Evolutionary conservation across 495 filamentous ascomycete genomes (phyloP).

Genomic region (Opeltia flavorubescens): DNA sequence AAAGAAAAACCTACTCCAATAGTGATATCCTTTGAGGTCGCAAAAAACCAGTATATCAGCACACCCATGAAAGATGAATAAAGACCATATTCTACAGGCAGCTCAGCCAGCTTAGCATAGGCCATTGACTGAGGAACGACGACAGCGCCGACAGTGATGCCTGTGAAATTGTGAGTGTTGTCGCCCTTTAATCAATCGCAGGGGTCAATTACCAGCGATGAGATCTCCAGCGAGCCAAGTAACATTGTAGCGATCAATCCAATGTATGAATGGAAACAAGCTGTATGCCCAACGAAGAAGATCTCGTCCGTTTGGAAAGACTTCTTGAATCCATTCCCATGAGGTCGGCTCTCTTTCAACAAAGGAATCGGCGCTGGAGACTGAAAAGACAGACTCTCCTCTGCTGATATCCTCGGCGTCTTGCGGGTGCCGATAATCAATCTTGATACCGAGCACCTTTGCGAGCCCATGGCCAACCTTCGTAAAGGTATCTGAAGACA

Average conservation of each 20-base stretch:
- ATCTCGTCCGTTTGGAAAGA: slow-evolving; percentile 42
- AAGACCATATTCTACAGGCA: slow-evolving; percentile 70
- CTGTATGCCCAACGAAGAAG: slow-evolving; percentile 44
- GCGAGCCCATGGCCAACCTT: slow-evolving; percentile 62
- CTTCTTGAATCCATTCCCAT: slow-evolving; percentile 51
- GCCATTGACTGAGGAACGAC: slow-evolving; percentile 98
- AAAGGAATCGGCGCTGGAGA: slow-evolving; percentile 63
- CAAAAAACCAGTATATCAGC: slow-evolving; percentile 94
- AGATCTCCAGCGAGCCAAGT: slow-evolving; percentile 84
- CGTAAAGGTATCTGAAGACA: slow-evolving; percentile 22
- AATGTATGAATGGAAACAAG: slow-evolving; percentile 76
- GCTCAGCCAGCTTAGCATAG: slow-evolving; percentile 72
- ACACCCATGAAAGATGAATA: slow-evolving; percentile 99
- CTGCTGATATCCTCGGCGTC: slow-evolving; percentile 43
- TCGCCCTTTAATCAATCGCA: not conserved
- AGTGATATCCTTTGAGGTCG: slow-evolving; percentile 97
- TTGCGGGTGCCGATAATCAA: slow-evolving; percentile 47
- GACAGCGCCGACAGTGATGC: slow-evolving; percentile 87
- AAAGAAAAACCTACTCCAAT: slow-evolving; percentile 60
- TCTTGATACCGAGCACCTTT: slow-evolving; percentile 72
- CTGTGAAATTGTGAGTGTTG: slow-evolving; percentile 24
- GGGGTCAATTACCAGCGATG: slow-evolving; percentile 55
- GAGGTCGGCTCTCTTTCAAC: slow-evolving; percentile 70
- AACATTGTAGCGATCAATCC: slow-evolving; percentile 79
- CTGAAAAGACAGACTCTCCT: slow-evolving; percentile 68